phyloP scores from a whole-genome alignment of 2,329 filamentous ascomycete species.

The Fusarium odoratissimum region DNA sequence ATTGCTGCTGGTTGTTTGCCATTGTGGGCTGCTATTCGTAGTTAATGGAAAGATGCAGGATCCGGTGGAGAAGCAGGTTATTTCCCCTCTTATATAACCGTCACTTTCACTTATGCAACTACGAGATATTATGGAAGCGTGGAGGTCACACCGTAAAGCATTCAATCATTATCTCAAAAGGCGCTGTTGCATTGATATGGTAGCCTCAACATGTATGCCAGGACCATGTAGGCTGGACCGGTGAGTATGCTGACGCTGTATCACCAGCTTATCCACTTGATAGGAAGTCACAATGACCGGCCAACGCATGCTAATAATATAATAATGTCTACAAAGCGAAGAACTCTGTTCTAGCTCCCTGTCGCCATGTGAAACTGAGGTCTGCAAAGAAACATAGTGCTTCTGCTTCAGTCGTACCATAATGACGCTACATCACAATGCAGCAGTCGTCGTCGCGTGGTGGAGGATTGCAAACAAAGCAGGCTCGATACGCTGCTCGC shows the following conservation, averaged over 20 bases:
- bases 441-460: not conserved
- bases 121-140: not conserved
- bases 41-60: not conserved
- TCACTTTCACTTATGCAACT: not conserved
- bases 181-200: not conserved
- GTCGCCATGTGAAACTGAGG: not conserved
- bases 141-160: not conserved
- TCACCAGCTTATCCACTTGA: no score
- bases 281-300: not conserved
- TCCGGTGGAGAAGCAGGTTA: fast-evolving
- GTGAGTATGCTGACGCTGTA: no score
- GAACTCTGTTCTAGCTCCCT: not conserved
- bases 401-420: not conserved
- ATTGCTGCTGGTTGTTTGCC: not conserved
- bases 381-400: not conserved
- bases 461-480: not conserved
- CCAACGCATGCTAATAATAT: no score
- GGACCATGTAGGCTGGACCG: not conserved
- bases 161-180: not conserved
- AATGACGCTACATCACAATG: not conserved
- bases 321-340: not conserved
- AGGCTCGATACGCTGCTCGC: not conserved
- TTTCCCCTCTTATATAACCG: not conserved
- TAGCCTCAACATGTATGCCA: not conserved
- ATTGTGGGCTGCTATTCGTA: not conserved